Evolutionary conservation across 2,329 filamentous ascomycete species (phyloP).

Genomic region (Sclerotinia sclerotiorum): DNA sequence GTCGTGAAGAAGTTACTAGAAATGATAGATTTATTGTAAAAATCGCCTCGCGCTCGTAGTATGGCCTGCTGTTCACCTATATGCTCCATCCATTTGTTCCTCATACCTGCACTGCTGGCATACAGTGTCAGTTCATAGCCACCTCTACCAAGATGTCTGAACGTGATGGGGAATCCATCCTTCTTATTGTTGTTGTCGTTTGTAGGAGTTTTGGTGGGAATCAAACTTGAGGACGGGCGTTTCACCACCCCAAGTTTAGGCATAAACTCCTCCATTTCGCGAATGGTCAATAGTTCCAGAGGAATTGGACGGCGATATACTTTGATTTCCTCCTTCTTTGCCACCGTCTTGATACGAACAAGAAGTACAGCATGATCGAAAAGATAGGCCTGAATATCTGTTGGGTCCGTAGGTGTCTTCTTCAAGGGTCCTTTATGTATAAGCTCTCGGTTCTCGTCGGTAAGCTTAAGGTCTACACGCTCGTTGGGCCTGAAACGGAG

Average conservation of each 20-base stretch:
- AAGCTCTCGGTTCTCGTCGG: conserved; percentile 87
- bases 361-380: conserved; percentile 95
- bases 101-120: conserved; percentile 78
- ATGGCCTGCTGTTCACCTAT: conserved; percentile 89
- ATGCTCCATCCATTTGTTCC: conserved; percentile 96
- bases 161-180: conserved; percentile 92
- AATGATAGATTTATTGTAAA: conserved; percentile 73
- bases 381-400: conserved; percentile 90
- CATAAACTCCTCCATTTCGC: conserved; percentile 95
- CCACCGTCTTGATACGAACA: conserved; percentile 85
- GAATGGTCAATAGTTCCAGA: conserved; percentile 86
- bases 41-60: conserved; percentile 82
- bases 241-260: conserved; percentile 78
- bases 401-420: conserved; percentile 83
- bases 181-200: conserved; percentile 60
- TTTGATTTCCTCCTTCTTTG: conserved; percentile 91
- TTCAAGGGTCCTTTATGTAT: conserved; percentile 94
- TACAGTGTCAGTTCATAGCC: conserved; percentile 91
- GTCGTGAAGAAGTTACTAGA: conserved; percentile 60
- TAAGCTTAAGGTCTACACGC: conserved; percentile 89
- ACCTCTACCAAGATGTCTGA: conserved; percentile 91
- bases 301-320: conserved; percentile 95
- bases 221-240: conserved; percentile 81
- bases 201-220: conserved; percentile 58
- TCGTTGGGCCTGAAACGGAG: conserved; percentile 89